Percentiles rank a stretch among this genome's conserved stretches.
phyloP scores from a whole-genome alignment of 192 early-diverging fungal genomes.

The Entomortierella chlamydospora region DNA sequence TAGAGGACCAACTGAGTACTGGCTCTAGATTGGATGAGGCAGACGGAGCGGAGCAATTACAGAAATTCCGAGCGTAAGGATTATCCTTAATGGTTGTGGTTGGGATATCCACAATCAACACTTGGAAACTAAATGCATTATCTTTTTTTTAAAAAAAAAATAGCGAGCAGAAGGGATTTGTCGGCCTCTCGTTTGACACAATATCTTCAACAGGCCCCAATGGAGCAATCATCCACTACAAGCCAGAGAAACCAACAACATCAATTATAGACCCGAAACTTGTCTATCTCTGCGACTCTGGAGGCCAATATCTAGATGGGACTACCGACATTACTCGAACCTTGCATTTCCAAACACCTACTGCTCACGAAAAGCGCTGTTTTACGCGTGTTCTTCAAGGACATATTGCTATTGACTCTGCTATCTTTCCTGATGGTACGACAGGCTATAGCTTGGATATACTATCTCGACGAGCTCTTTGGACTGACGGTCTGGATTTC shows the following conservation, averaged over 20 bases:
- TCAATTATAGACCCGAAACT: conserved; percentile 73
- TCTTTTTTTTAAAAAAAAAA: background rate
- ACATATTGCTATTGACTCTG: conserved; percentile 91
- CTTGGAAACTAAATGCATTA: background rate
- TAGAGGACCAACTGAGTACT: conserved; percentile 84
- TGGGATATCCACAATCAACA: too few species aligned
- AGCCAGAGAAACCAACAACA: conserved; percentile 83
- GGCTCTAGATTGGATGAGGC: conserved; percentile 79
- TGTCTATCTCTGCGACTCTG: conserved; percentile 96
- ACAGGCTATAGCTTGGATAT: conserved; percentile 89
- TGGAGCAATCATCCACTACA: conserved; percentile 98
- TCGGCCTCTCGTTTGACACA: conserved; percentile 95
- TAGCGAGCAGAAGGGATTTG: conserved; percentile 79
- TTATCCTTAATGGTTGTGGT: too few species aligned
- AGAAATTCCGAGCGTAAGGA: conserved; percentile 72
- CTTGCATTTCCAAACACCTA: conserved; percentile 87
- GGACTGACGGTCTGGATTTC: conserved; percentile 94
- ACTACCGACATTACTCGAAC: conserved; percentile 98
- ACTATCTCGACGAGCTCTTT: conserved; percentile 86
- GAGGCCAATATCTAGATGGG: conserved; percentile 95
- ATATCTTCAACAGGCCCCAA: conserved; percentile 96
- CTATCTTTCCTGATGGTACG: conserved; percentile 89
- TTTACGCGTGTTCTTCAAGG: conserved; percentile 98
- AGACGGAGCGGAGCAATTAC: conserved; percentile 87
- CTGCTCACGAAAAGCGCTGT: conserved; percentile 85